These are phyloP conservation scores for Globisporangium ultimum DNA, from an alignment of 352 stramenopile species.

Conservation along the genomic window DNA sequence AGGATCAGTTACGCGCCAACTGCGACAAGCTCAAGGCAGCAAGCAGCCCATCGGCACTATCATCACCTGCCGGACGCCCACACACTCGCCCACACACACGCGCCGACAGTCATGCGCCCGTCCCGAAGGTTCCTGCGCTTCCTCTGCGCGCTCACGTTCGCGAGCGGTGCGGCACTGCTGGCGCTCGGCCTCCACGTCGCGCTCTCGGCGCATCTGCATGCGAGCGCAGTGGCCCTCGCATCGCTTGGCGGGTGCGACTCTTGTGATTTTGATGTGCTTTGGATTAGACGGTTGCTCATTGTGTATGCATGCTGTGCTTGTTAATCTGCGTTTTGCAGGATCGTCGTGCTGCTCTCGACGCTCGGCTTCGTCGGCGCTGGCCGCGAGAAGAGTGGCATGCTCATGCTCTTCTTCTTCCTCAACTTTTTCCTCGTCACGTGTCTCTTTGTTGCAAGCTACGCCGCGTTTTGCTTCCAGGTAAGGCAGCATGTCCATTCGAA, in stretches of 20 bases:
- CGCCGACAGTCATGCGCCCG: constrained; percentile 37
- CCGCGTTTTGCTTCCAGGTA: constrained; percentile 59
- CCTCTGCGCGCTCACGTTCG: constrained; percentile 56
- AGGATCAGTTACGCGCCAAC: no score
- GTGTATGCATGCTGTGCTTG: constrained; percentile 8
- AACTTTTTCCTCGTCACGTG: constrained; percentile 62
- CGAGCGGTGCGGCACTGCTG: constrained; percentile 42
- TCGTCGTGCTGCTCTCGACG: constrained; percentile 47
- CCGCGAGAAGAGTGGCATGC: constrained; percentile 56
- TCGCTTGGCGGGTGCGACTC: constrained; percentile 28
- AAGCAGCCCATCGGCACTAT: no score
- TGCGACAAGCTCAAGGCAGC: no score
- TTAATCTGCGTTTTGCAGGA: constrained; percentile 1
- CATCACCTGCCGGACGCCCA: no score
- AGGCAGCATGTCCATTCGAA: background rate
- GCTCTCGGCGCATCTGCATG: constrained; percentile 39
- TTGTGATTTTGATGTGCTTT: background rate
- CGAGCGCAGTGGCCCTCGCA: constrained; percentile 45
- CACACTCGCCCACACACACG: no score
- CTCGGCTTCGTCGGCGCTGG: constrained; percentile 64
- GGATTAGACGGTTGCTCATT: background rate
- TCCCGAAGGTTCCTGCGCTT: constrained; percentile 59
- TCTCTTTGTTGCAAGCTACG: constrained; percentile 62
- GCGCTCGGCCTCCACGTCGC: constrained; percentile 54
- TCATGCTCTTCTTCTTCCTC: constrained; percentile 77